These are phyloP conservation scores for Hymenoscyphus occultus DNA, from an alignment of 2,329 filamentous ascomycete genomes.

Conservation along the genomic window DNA sequence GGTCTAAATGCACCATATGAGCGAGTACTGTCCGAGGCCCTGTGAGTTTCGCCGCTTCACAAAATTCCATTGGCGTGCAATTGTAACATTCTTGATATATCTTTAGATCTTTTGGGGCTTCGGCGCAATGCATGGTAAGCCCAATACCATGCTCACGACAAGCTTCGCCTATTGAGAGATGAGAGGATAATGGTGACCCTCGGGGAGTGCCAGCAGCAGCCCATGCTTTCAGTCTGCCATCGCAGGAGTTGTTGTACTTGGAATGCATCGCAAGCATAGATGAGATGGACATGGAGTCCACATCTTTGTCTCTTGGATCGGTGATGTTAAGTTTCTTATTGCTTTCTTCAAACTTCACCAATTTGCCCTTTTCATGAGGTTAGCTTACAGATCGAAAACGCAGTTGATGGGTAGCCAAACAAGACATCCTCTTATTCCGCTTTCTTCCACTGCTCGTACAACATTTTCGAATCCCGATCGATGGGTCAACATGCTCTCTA, in stretches of 20 bases:
- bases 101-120: constrained; percentile 40
- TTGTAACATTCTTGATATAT: constrained; percentile 41
- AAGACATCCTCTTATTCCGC: constrained; percentile 42
- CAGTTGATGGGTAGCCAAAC: background rate
- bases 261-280: constrained; percentile 38
- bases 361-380: constrained; percentile 32
- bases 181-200: constrained; percentile 41
- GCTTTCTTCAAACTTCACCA: constrained; percentile 41
- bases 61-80: constrained; percentile 45
- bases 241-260: constrained; percentile 39
- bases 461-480: constrained; percentile 47
- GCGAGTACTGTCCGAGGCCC: constrained; percentile 46
- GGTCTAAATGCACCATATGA: constrained; percentile 51
- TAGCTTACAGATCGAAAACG: background rate
- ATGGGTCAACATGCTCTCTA: constrained; percentile 50
- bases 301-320: constrained; percentile 40
- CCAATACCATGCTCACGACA: constrained; percentile 42
- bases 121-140: constrained; percentile 47
- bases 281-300: constrained; percentile 37
- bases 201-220: constrained; percentile 47
- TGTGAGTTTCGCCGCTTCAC: constrained; percentile 39
- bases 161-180: constrained; percentile 42
- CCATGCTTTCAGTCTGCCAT: constrained; percentile 47
- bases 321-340: constrained; percentile 36
- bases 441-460: constrained; percentile 43